Percentiles rank a stretch among this genome's conserved stretches.
Conservation (phyloP, 1,284 basidiomycete genomes). For the Cutaneotrichosporon dermatis region DNA sequence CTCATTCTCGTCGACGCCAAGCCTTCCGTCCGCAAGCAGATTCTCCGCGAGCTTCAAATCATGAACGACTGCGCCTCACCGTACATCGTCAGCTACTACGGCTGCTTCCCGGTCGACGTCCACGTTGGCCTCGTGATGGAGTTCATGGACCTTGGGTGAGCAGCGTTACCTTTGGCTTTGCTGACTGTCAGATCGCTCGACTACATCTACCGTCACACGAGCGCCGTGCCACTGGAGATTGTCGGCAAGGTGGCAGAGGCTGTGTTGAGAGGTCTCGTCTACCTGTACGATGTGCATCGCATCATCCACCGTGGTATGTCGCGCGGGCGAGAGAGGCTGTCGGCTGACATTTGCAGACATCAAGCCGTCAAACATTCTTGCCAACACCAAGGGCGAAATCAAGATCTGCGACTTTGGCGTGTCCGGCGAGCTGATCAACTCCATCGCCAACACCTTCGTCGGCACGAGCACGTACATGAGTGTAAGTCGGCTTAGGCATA, state of each 20-base stretch:
- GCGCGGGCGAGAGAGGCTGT: slow-evolving; percentile 26
- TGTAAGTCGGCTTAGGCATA: slow-evolving; percentile 56
- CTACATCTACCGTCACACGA: slow-evolving; percentile 88
- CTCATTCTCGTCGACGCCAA: slow-evolving; percentile 98
- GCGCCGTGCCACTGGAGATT: slow-evolving; percentile 81
- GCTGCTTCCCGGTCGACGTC: slow-evolving; percentile 90
- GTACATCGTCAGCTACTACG: slow-evolving; percentile 94
- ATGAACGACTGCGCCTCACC: slow-evolving; percentile 93
- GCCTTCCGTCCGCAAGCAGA: slow-evolving; percentile 94
- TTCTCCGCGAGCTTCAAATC: slow-evolving; percentile 93
- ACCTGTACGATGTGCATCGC: slow-evolving; percentile 98
- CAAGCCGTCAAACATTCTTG: slow-evolving; percentile 96
- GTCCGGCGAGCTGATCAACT: slow-evolving; percentile 96
- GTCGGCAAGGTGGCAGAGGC: slow-evolving; percentile 85
- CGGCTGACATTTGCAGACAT: slow-evolving; percentile 64
- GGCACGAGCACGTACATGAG: slow-evolving; percentile 99
- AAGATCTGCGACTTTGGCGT: slow-evolving; percentile 99
- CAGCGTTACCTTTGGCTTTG: too few species aligned
- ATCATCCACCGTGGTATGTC: slow-evolving; percentile 77
- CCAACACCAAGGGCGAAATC: slow-evolving; percentile 88
- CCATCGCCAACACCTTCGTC: slow-evolving; percentile 97
- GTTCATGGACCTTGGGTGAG: slow-evolving; percentile 78
- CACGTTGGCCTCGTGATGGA: slow-evolving; percentile 99
- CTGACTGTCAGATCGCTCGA: too few species aligned
- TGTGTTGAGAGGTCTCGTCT: slow-evolving; percentile 90